These are phyloP conservation scores for Hypoxylon sp. DNA, from an alignment of 2,329 filamentous ascomycete genomes.

Conservation along the genomic window DNA sequence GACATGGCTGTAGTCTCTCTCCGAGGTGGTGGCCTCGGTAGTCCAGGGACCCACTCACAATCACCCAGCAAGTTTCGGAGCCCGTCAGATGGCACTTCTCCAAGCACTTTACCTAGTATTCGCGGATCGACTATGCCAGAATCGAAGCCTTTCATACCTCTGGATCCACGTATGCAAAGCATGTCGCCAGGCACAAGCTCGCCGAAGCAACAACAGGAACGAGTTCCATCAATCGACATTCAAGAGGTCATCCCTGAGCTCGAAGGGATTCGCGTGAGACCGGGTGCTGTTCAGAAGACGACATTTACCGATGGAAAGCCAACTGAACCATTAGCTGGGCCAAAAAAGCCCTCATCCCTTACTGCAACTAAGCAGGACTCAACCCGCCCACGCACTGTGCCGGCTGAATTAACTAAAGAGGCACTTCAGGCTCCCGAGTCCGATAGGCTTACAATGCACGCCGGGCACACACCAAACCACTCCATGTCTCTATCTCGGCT, in stretches of 20 bases:
- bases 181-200: conserved; percentile 51
- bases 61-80: conserved; percentile 41
- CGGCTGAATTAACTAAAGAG: conserved; percentile 62
- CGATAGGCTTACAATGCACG: conserved; percentile 71
- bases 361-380: conserved; percentile 51
- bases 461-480: conserved; percentile 74
- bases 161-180: conserved; percentile 64
- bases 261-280: conserved; percentile 72
- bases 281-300: conserved; percentile 66
- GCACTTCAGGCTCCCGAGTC: conserved; percentile 65
- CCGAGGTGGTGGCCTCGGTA: conserved; percentile 42
- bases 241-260: conserved; percentile 70
- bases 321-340: conserved; percentile 48
- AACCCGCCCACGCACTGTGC: conserved; percentile 48
- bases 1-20: conserved; percentile 28
- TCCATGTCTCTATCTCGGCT: conserved; percentile 67
- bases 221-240: conserved; percentile 68
- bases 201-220: conserved; percentile 51
- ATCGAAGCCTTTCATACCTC: conserved; percentile 57
- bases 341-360: conserved; percentile 53
- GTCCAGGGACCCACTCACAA: conserved; percentile 35
- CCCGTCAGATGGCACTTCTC: conserved; percentile 44
- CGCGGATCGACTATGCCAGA: conserved; percentile 55
- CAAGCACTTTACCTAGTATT: conserved; percentile 46
- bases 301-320: conserved; percentile 63